Evolutionary conservation across 805 yeast genomes (phyloP).

Genomic region (Saccharomycopsis babjevae): DNA sequence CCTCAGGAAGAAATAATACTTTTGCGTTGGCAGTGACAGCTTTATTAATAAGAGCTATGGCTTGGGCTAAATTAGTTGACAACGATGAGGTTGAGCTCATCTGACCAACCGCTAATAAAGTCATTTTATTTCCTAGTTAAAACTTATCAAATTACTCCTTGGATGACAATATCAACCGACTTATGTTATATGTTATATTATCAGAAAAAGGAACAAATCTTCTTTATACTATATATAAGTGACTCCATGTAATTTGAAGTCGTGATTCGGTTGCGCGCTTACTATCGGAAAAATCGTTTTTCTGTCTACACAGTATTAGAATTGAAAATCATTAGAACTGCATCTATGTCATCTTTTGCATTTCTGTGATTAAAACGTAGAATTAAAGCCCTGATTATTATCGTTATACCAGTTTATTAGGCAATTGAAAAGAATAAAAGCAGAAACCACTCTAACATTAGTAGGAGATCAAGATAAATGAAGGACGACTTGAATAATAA

Average conservation of each 20-base stretch:
- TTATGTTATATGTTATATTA: too few species aligned
- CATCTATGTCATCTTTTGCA: too few species aligned
- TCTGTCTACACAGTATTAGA: too few species aligned
- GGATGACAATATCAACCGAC: too few species aligned
- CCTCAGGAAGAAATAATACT: conserved; percentile 84
- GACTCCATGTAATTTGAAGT: background rate
- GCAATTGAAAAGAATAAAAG: too few species aligned
- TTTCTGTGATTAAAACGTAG: too few species aligned
- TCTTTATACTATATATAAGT: too few species aligned
- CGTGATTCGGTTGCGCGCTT: background rate
- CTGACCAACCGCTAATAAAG: conserved; percentile 75
- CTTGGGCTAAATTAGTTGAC: conserved; percentile 47
- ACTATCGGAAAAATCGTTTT: background rate
- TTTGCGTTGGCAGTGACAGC: conserved; percentile 56
- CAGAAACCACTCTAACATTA: background rate
- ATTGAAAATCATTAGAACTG: too few species aligned
- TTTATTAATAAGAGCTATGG: conserved; percentile 44
- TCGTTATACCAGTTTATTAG: too few species aligned
- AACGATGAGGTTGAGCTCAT: conserved; percentile 63
- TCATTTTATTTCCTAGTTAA: conserved; percentile 28
- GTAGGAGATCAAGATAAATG: background rate
- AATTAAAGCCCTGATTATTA: too few species aligned
- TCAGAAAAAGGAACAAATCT: background rate
- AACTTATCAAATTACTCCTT: too few species aligned
- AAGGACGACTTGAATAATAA: background rate